Evolutionary conservation across 2,329 filamentous ascomycete species (phyloP), one percentile per base, ranked within the genome.

Genomic region (Fusarium agapanthi): DNA sequence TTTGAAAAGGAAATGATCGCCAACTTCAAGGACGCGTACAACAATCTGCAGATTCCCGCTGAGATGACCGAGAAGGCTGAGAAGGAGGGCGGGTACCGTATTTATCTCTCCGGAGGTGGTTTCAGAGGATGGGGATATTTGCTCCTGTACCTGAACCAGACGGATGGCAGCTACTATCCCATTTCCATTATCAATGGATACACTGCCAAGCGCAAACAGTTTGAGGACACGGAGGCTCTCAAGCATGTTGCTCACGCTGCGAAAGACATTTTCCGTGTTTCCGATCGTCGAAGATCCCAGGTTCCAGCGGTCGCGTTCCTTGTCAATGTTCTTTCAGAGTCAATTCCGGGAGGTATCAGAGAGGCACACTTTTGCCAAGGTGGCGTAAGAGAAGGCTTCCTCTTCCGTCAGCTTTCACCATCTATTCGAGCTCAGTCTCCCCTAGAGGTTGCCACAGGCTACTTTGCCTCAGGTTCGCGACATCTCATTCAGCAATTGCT

Each of bases 171-270:
- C 22, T 90, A 90, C 2, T 93, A 93, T 75, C 91, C 91, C 1
- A 90, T 93, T 26, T 89, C 91, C 5, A 89, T 92, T 66, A 92
- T 93, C 83, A 93, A 93, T 73, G 91, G 91, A 4, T 93, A 91
- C 79, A 84, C 83, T 20, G 88, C 85, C 3, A 80, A 81, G 5
- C 81, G 83, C 18, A 79, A 82, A 12, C 81, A 85, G 11, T 91
- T 92, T 69, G 80, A 87, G 22, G 83, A 88, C 66, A 89, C 86
- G 0, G 80, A 82, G 44, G 72, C 75, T 9, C 75, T 80, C 32
- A 81, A 82, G 70, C 75, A 80, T 67, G 78, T 82, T 55, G 75
- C 81, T 9, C 76, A 75, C 10, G 79, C 79, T 9, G 81, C 82
- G 43, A 77, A 81, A 45, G 74, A 82, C 45, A 79, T 81, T 47